Base-by-base conservation (phyloP, 2,329 filamentous ascomycete species). In the Colletotrichum lindemuthianum region DNA sequence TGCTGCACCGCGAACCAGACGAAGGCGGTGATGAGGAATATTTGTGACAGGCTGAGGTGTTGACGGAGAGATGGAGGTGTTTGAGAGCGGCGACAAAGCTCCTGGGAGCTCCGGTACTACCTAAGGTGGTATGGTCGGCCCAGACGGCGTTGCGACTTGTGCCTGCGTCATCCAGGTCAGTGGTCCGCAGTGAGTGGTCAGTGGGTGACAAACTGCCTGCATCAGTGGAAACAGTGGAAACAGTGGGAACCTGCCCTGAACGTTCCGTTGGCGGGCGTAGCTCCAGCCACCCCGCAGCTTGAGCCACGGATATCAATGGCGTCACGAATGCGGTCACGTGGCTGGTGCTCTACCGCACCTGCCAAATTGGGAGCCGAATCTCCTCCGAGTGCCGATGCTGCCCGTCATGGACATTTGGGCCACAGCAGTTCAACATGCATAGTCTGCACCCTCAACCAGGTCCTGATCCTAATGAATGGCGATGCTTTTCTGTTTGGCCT, bases 111-210 rank as follows among this genome's bases (percentile, higher is more conserved):
- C 59, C 53, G 58, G 53, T 50, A 57, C 36, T n/a, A n/a, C n/a
- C n/a, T n/a, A 36, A 10, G 48, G 48, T 59, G 57, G 57, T 16
- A 49, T 54, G 50, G 51, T 61, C 44, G 47, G 58, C 58, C 36
- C 51, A 60, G 51, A n/a, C 48, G 51, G 51, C 59, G 56, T 60
- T 54, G 60, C 57, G 57, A 55, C 54, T 24, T 45, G 51, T 63
- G 63, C 51, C 63, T 59, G 63, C 63, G 63, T 65, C 63, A 65
- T 65, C 32, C 63, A 24, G 45, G 48, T 59, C 57, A 52, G 48
- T 59, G 57, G 33, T 34, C 33, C n/a, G 16, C 50, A 40, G 32
- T 36, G 24, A 16, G 13, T 6, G 15, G 32, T 15, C 12, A 15
- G 7, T 36, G 33, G 56, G 40, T 52, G 57, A 33, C 44, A 33